Conservation (phyloP, 2,329 filamentous ascomycete genomes). For the Chaetothyriales sp. region DNA sequence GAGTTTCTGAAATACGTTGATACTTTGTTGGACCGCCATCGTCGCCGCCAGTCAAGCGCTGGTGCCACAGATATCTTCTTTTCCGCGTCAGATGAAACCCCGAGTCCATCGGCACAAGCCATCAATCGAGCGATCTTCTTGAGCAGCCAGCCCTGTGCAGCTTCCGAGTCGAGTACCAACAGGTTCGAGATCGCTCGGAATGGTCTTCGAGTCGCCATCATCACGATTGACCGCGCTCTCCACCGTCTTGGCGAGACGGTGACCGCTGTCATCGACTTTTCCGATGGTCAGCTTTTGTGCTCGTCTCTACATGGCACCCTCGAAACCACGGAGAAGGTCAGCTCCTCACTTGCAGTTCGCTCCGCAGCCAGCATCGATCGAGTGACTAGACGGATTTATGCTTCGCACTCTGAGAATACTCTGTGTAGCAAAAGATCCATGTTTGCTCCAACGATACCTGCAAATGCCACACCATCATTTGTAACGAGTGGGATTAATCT, state of each 20-base stretch:
- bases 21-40: slow-evolving; percentile 13
- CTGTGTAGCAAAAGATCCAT: slow-evolving; percentile 66
- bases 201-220: slow-evolving; percentile 77
- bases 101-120: slow-evolving; percentile 29
- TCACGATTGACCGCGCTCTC: slow-evolving; percentile 75
- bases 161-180: slow-evolving; percentile 59
- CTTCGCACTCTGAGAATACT: slow-evolving; percentile 64
- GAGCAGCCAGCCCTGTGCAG: slow-evolving; percentile 46
- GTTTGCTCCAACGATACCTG: slow-evolving; percentile 71
- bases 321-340: slow-evolving; percentile 75
- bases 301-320: slow-evolving; percentile 62
- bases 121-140: slow-evolving; percentile 84
- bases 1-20: slow-evolving; percentile 17
- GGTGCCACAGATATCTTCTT: slow-evolving; percentile 10
- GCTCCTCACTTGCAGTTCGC: slow-evolving; percentile 64
- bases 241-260: slow-evolving; percentile 83
- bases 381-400: slow-evolving; percentile 71
- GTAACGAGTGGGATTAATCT: slow-evolving; percentile 76
- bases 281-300: slow-evolving; percentile 60
- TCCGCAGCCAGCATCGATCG: slow-evolving; percentile 75
- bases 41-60: slow-evolving; percentile 15
- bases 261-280: slow-evolving; percentile 72
- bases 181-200: slow-evolving; percentile 90
- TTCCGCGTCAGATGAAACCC: not conserved
- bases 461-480: slow-evolving; percentile 75